These are phyloP conservation scores for Epithele typhae DNA, from an alignment of 768 basidiomycete genomes.

Conservation along the genomic window DNA sequence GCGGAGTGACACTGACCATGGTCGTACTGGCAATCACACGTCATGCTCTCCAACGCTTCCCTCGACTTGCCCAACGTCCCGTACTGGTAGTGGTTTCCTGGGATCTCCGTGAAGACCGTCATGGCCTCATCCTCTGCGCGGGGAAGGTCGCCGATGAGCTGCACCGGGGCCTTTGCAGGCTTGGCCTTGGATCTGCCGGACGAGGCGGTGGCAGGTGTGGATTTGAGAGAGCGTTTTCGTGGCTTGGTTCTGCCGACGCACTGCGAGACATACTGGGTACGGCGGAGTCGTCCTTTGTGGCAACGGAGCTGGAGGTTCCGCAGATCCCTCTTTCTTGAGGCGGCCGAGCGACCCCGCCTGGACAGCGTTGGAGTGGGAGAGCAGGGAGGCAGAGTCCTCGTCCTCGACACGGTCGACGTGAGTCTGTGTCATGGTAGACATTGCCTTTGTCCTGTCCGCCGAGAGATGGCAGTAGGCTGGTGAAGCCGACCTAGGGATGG, in stretches of 20 bases:
- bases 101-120: constrained; percentile 67
- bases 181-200: constrained; percentile 27
- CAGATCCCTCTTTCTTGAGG: constrained; percentile 8
- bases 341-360: constrained; percentile 3
- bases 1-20: constrained; percentile 56
- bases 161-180: constrained; percentile 37
- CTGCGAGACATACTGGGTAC: constrained; percentile 15
- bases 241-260: constrained; percentile 16
- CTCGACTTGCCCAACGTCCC: constrained; percentile 82
- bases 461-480: too few species aligned
- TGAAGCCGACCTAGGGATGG: too few species aligned
- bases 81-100: constrained; percentile 82
- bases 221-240: constrained; percentile 23
- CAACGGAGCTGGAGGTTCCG: constrained; percentile 1
- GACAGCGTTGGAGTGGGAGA: constrained; percentile 11
- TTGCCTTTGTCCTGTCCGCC: neutral
- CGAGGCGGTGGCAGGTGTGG: constrained; percentile 32
- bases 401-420: constrained; percentile 3
- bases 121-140: constrained; percentile 70
- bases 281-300: constrained; percentile 18
- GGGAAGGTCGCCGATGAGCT: constrained; percentile 81
- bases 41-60: constrained; percentile 89
- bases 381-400: constrained; percentile 5
- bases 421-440: constrained; percentile 15
- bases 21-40: constrained; percentile 88